These are phyloP conservation scores for Parascedosporium putredinis DNA, from an alignment of 2,329 filamentous ascomycete genomes.

Conservation along the genomic window DNA sequence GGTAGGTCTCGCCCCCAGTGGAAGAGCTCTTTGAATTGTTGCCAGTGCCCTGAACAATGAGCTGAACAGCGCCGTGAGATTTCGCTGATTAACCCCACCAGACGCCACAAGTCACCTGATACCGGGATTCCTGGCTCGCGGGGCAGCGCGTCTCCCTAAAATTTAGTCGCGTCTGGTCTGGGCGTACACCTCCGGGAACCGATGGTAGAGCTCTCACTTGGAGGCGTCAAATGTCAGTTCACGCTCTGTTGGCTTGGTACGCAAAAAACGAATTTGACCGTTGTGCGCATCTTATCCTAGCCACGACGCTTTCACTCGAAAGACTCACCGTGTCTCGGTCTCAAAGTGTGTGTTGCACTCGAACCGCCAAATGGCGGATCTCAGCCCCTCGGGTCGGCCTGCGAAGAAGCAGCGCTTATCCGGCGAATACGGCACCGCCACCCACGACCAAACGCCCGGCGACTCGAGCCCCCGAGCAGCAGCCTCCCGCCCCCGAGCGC, in stretches of 20 bases:
- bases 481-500: constrained; percentile 15
- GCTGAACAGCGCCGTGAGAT: no score
- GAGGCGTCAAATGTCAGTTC: no score
- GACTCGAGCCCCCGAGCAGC: constrained; percentile 4
- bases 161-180: constrained; percentile 9
- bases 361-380: constrained; percentile 35
- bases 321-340: no score
- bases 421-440: not conserved
- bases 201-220: no score
- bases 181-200: no score
- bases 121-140: not conserved
- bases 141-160: constrained; percentile 4
- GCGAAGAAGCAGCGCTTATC: constrained; percentile 36
- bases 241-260: no score
- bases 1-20: not conserved
- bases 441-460: not conserved
- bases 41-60: no score
- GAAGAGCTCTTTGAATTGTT: not conserved
- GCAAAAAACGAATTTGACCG: no score
- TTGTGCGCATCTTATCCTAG: no score
- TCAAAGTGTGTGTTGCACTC: no score
- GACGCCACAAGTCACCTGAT: constrained; percentile 6
- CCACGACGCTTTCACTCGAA: constrained; percentile 2
- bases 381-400: constrained; percentile 30
- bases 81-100: not conserved